A percentile compares a stretch with the other conserved stretches of the same genome.
Conservation (phyloP, 257 asterid species). For the Leptodermis oblonga region DNA sequence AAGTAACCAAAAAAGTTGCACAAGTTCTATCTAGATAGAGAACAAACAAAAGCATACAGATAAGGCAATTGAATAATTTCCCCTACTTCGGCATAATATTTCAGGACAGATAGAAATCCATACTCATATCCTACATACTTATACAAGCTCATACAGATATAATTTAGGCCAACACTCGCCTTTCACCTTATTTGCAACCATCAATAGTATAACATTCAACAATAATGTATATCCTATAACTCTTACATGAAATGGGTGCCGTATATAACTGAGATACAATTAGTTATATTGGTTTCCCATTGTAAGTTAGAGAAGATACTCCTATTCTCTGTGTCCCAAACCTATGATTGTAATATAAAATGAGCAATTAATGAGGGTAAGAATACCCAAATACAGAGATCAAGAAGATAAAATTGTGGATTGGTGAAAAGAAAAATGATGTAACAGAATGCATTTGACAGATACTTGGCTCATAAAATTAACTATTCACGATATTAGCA, state of each 20-base stretch:
- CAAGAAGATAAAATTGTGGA: constrained; percentile 3
- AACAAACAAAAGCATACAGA: no score
- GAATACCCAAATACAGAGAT: background rate
- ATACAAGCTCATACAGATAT: constrained; percentile 25
- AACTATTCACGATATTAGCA: constrained; percentile 11
- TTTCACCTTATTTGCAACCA: constrained; percentile 12
- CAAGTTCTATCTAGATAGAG: no score
- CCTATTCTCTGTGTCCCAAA: constrained; percentile 92
- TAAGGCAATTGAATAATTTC: constrained; percentile 61
- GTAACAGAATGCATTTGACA: constrained; percentile 1
- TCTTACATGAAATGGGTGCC: constrained; percentile 89
- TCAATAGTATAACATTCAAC: constrained; percentile 6
- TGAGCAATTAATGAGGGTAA: constrained; percentile 11
- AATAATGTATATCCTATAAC: constrained; percentile 7
- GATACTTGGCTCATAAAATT: constrained; percentile 3
- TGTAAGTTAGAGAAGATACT: constrained; percentile 51
- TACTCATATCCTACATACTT: constrained; percentile 93
- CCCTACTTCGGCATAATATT: constrained; percentile 64
- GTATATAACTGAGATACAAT: constrained; percentile 62
- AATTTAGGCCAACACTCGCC: constrained; percentile 19
- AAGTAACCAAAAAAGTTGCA: no score
- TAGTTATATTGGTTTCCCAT: constrained; percentile 96
- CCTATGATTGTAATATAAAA: constrained; percentile 40
- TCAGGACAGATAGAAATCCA: constrained; percentile 79
- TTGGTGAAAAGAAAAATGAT: constrained; percentile 7